Evolutionary conservation across 345 rosid genomes (phyloP), one percentile per base, ranked within the genome.

Genomic region (Xanthoceras sorbifolium): DNA sequence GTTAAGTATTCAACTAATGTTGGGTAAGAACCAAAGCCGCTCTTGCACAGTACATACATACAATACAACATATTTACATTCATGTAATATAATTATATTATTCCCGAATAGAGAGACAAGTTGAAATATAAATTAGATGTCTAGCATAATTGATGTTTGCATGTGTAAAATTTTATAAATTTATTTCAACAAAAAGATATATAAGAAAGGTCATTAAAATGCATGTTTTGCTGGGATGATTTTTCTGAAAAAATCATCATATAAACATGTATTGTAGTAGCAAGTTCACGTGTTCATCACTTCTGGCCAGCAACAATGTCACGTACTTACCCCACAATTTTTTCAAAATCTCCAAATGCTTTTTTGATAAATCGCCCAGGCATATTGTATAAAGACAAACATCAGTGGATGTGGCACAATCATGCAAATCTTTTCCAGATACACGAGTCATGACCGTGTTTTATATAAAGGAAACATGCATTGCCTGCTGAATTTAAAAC

Each of bases 401-500:
- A 54, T 54, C 25, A 54, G 10, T n/a, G 25, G 2, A 26, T 26
- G 66, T 62, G 36, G 36, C 15, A 26, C 18, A 62, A 3, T 26
- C 66, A 62, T 25, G n/a, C 31, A 60, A 60, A 60, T 8, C 11
- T 25, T 26, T 4, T 54, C 9, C 6, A 54, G 59, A 54, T 54
- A n/a, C 7, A n/a, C 8, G 61, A 3, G n/a, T n/a, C 28, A 38
- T 1, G 11, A 20, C 9, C 60, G 1, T 55, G 26, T 55, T 55
- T 55, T 55, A 22, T 22, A 4, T 22, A 23, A 9, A 57, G 23
- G 26, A 22, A 23, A 57, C 62, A 57, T 12, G n/a, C 36, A 12
- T n/a, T 29, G 32, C 5, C 66, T 62, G 17, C 20, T 8, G 29
- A 73, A 42, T 73, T 61, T 15, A 26, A 42, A 73, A 73, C 76